Evolutionary conservation across 2,329 filamentous ascomycete species (phyloP).

Genomic region (Geosmithia flava): DNA sequence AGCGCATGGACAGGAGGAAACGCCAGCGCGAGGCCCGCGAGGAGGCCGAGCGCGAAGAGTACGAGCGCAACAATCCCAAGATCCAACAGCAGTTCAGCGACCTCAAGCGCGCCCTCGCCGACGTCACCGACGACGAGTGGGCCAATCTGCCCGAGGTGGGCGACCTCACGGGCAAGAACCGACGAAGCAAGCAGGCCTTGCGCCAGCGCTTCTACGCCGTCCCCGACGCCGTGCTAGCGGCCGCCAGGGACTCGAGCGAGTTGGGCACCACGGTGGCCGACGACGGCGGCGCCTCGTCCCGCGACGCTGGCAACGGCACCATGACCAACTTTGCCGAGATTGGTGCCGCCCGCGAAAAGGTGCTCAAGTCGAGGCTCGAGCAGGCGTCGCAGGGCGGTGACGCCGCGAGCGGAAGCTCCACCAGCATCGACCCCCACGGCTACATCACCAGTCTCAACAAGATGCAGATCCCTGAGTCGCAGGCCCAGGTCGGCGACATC

Average conservation of each 20-base stretch:
- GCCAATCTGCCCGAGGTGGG: slow-evolving; percentile 90
- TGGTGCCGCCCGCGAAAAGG: slow-evolving; percentile 89
- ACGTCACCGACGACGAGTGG: slow-evolving; percentile 93
- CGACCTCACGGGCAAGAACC: slow-evolving; percentile 89
- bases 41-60: slow-evolving; percentile 80
- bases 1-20: slow-evolving; percentile 90
- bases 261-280: slow-evolving; percentile 82
- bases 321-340: slow-evolving; percentile 99
- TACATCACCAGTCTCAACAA: slow-evolving; percentile 88
- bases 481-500: slow-evolving; percentile 84
- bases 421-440: slow-evolving; percentile 86
- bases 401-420: slow-evolving; percentile 64
- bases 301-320: slow-evolving; percentile 59
- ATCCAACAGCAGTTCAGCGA: slow-evolving; percentile 97
- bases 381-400: slow-evolving; percentile 67
- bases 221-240: slow-evolving; percentile 86
- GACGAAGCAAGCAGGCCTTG: slow-evolving; percentile 70
- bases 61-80: slow-evolving; percentile 95
- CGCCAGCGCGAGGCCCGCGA: slow-evolving; percentile 92
- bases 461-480: slow-evolving; percentile 64
- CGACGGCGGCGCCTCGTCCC: slow-evolving; percentile 43
- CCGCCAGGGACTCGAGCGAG: slow-evolving; percentile 68
- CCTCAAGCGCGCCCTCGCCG: slow-evolving; percentile 77
- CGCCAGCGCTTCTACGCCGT: slow-evolving; percentile 89
- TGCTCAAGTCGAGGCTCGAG: slow-evolving; percentile 85